phyloP scores from a whole-genome alignment of 139 green algal species.

The Picocystis salinarum region DNA sequence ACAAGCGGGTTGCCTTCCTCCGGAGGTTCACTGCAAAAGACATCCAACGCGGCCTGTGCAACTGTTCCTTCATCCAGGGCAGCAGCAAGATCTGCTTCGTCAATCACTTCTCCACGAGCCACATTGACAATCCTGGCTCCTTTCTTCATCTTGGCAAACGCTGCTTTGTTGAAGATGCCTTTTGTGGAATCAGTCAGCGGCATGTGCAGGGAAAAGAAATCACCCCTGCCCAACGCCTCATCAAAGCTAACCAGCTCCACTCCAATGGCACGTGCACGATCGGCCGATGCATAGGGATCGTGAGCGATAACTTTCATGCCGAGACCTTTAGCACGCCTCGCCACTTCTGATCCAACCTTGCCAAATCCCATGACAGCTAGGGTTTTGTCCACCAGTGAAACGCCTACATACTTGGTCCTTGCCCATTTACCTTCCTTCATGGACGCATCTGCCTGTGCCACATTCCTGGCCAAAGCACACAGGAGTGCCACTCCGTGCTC shows the following conservation, averaged over 20 bases:
- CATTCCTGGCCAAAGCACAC: conserved; percentile 61
- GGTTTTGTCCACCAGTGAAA: conserved; percentile 76
- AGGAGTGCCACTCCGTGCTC: conserved; percentile 94
- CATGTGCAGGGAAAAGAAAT: conserved; percentile 83
- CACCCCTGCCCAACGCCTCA: conserved; percentile 29
- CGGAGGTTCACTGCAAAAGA: conserved; percentile 73
- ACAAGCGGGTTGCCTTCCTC: conserved; percentile 48
- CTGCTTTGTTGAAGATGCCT: conserved; percentile 67
- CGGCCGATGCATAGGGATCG: conserved; percentile 75
- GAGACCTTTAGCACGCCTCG: conserved; percentile 60
- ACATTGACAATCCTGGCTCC: conserved; percentile 84
- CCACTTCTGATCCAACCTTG: conserved; percentile 84
- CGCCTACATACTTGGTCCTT: conserved; percentile 61
- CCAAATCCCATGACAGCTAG: conserved; percentile 87
- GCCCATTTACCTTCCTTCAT: conserved; percentile 82
- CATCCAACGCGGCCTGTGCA: conserved; percentile 68
- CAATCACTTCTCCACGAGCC: conserved; percentile 79
- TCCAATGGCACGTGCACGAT: conserved; percentile 47
- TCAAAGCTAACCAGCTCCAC: conserved; percentile 73
- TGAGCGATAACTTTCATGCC: conserved; percentile 72
- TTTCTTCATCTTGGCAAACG: conserved; percentile 66
- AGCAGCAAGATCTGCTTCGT: conserved; percentile 54
- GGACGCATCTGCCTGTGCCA: conserved; percentile 62
- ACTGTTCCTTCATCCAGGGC: conserved; percentile 59
- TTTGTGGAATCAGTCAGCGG: conserved; percentile 48